Evolutionary conservation across 805 yeast genomes (phyloP).

Genomic region (Wickerhamiella sorbophila): DNA sequence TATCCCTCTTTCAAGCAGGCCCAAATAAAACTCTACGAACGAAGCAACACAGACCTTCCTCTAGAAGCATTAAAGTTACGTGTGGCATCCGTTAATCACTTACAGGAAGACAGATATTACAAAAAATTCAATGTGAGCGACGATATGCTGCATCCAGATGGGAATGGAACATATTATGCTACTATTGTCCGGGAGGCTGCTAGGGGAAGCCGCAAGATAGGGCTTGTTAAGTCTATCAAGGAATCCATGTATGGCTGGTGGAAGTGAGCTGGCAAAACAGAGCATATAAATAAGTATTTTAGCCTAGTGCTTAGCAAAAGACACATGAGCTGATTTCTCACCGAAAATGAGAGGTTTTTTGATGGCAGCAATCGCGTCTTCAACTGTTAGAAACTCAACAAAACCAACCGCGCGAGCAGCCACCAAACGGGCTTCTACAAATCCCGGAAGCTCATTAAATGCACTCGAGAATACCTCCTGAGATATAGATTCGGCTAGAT

Average conservation of each 20-base stretch:
- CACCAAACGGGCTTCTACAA: constrained; percentile 52
- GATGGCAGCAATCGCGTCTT: constrained; percentile 9
- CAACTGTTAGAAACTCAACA: constrained; percentile 44
- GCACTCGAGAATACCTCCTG: constrained; percentile 29
- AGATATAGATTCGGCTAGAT: constrained; percentile 36
- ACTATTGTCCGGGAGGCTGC: constrained; percentile 55
- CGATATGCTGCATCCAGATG: constrained; percentile 63
- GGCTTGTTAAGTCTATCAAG: constrained; percentile 47
- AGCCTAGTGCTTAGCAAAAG: constrained; percentile 15
- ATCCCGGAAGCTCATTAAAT: constrained; percentile 45
- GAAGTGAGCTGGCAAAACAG: constrained; percentile 7
- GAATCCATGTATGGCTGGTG: constrained; percentile 57
- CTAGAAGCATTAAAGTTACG: constrained; percentile 17
- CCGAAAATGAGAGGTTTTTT: background rate
- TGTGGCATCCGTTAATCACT: constrained; percentile 14
- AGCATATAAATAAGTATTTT: constrained; percentile 1
- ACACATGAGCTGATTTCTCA: constrained; percentile 6
- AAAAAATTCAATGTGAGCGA: constrained; percentile 26
- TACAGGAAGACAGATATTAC: constrained; percentile 12
- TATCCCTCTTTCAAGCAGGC: constrained; percentile 35
- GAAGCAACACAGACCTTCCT: constrained; percentile 16
- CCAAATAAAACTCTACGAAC: constrained; percentile 31
- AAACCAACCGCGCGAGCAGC: constrained; percentile 59
- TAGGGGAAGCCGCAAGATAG: constrained; percentile 55
- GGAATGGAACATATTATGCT: constrained; percentile 66